A percentile compares a stretch with the other conserved stretches of the same genome.
Evolutionary conservation across 179 eudicot species (phyloP).

Genomic region (Carnegiea gigantea): DNA sequence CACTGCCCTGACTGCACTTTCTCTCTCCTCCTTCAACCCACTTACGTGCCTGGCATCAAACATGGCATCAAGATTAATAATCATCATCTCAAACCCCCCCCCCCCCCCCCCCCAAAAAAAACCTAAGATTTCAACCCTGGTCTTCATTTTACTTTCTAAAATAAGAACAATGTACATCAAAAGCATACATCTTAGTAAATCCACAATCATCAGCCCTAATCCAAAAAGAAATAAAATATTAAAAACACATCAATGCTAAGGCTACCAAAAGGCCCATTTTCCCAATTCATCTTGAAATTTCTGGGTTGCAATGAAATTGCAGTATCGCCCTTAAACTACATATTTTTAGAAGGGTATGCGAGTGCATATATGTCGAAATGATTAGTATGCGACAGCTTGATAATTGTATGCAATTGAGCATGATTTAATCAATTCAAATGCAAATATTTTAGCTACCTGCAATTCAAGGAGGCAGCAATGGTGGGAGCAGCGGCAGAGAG

Average conservation of each 20-base stretch:
- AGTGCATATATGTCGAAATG: no score
- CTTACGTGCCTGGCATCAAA: conserved; percentile 36
- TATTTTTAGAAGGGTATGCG: no score
- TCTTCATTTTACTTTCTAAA: not conserved
- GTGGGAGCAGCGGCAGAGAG: conserved; percentile 51
- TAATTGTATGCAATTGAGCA: no score
- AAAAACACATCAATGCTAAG: no score
- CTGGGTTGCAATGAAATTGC: no score
- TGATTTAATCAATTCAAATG: no score
- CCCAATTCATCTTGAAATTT: no score
- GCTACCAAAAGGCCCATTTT: no score
- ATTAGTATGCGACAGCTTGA: no score
- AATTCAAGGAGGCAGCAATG: conserved; percentile 48
- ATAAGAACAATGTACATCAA: not conserved
- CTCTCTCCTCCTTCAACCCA: conserved; percentile 50
- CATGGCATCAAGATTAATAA: not conserved
- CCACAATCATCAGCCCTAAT: not conserved
- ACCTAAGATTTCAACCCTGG: not conserved
- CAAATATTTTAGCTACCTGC: conserved; percentile 25
- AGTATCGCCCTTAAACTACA: no score
- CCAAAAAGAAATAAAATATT: not conserved
- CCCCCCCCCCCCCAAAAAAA: not conserved
- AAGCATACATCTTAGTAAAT: not conserved
- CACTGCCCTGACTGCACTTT: conserved; percentile 38
- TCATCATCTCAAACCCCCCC: not conserved